These are phyloP conservation scores for Pythium oligandrum DNA, from an alignment of 352 stramenopile species.

Conservation along the genomic window DNA sequence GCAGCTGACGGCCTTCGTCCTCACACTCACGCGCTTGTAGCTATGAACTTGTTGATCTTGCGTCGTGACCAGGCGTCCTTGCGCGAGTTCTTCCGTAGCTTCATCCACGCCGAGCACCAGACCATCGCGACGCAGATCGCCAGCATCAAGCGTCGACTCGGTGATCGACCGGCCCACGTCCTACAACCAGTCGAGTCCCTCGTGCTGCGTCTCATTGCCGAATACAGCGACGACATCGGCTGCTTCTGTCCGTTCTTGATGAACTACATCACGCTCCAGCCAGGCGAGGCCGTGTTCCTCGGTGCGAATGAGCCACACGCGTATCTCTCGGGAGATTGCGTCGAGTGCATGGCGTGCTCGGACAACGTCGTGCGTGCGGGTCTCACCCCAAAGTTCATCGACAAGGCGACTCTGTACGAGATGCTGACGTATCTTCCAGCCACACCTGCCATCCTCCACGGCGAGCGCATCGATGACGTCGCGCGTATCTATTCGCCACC, in stretches of 20 bases:
- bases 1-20: not conserved
- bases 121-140: conserved; percentile 70
- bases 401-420: conserved; percentile 93
- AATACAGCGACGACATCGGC: conserved; percentile 97
- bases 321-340: conserved; percentile 93
- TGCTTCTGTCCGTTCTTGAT: conserved; percentile 97
- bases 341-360: conserved; percentile 99
- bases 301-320: conserved; percentile 99
- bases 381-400: conserved; percentile 98
- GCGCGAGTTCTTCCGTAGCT: conserved; percentile 68
- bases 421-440: conserved; percentile 95
- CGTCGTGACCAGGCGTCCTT: conserved; percentile 39
- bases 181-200: conserved; percentile 58
- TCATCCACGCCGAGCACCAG: conserved; percentile 71
- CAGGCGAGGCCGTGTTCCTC: conserved; percentile 97
- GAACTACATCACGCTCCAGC: conserved; percentile 96
- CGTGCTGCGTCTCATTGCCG: conserved; percentile 89
- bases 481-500: conserved; percentile 84
- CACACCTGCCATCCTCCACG: conserved; percentile 42
- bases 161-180: conserved; percentile 12
- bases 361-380: conserved; percentile 99
- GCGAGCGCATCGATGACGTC: conserved; percentile 41
- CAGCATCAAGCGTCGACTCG: conserved; percentile 73
- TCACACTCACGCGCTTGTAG: conserved; percentile 9
- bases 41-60: conserved; percentile 28